A percentile compares a stretch with the other conserved stretches of the same genome.
These are phyloP conservation scores for Solanum chmielewskii DNA, from an alignment of 257 asterid species.

Conservation along the genomic window DNA sequence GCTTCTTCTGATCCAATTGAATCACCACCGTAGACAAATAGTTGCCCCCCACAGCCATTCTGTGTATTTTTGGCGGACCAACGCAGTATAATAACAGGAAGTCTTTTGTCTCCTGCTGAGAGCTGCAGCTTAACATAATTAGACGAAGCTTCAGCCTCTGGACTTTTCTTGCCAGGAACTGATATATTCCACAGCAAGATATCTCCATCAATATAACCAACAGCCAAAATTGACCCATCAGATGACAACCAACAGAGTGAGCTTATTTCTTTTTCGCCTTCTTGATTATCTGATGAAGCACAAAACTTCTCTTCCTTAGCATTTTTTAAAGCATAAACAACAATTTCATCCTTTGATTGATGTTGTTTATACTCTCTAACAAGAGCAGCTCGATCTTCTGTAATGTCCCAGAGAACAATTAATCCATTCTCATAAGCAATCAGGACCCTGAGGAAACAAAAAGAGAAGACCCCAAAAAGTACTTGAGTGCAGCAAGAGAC, in stretches of 20 bases:
- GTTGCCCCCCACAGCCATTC: constrained; percentile 53
- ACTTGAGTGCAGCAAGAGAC: not conserved
- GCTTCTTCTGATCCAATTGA: constrained; percentile 94
- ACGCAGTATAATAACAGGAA: constrained; percentile 88
- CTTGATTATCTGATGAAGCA: constrained; percentile 42
- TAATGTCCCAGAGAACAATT: constrained; percentile 86
- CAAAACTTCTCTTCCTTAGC: constrained; percentile 20
- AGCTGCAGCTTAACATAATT: constrained; percentile 64
- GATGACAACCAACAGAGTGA: constrained; percentile 92
- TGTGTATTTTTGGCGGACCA: constrained; percentile 58
- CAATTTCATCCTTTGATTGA: constrained; percentile 38
- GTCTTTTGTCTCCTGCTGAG: constrained; percentile 68
- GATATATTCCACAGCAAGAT: constrained; percentile 79
- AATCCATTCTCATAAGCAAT: constrained; percentile 87
- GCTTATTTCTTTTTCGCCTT: constrained; percentile 76
- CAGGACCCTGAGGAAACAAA: constrained; percentile 51
- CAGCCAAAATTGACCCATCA: constrained; percentile 88
- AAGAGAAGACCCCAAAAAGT: not conserved
- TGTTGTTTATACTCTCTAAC: constrained; percentile 61
- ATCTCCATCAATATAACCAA: constrained; percentile 97
- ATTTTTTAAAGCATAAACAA: constrained; percentile 35
- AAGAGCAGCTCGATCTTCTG: constrained; percentile 69
- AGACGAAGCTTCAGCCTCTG: constrained; percentile 24
- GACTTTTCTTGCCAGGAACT: constrained; percentile 35
- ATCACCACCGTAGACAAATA: constrained; percentile 90